A percentile compares a stretch with the other conserved stretches of the same genome.
Conservation (phyloP, 2,329 filamentous ascomycete species). For the Drechslera avenae region DNA sequence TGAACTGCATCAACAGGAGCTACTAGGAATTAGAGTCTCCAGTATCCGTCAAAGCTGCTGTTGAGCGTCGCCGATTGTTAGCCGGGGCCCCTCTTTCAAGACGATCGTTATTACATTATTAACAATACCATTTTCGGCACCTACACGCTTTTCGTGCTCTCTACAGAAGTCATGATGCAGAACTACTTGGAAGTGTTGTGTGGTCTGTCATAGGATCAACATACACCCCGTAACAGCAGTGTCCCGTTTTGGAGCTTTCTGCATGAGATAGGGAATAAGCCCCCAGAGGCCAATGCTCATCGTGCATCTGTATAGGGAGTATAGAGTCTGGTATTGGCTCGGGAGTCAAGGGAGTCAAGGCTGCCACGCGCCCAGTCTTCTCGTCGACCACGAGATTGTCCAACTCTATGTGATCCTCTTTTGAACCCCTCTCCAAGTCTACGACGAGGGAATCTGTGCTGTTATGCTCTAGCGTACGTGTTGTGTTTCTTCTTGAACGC, state of each 20-base stretch:
- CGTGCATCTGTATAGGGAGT: neutral
- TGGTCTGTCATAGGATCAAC: no score
- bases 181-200: no score
- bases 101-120: neutral
- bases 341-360: slow-evolving; percentile 1
- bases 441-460: slow-evolving; percentile 3
- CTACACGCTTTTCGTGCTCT: neutral
- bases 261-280: neutral
- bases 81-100: neutral
- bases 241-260: neutral
- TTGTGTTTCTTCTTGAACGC: slow-evolving; percentile 3
- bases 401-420: slow-evolving; percentile 3
- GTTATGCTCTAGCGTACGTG: neutral
- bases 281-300: neutral
- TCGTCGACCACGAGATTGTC: slow-evolving; percentile 10
- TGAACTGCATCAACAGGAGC: neutral
- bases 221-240: no score
- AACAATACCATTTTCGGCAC: neutral
- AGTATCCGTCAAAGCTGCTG: neutral
- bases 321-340: neutral
- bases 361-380: slow-evolving; percentile 2
- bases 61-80: neutral
- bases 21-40: neutral
- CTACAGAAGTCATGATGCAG: no score
- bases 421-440: slow-evolving; percentile 3